Evolutionary conservation across 495 filamentous ascomycete species (phyloP).

Genomic region (Talaromyces trachyspermus): DNA sequence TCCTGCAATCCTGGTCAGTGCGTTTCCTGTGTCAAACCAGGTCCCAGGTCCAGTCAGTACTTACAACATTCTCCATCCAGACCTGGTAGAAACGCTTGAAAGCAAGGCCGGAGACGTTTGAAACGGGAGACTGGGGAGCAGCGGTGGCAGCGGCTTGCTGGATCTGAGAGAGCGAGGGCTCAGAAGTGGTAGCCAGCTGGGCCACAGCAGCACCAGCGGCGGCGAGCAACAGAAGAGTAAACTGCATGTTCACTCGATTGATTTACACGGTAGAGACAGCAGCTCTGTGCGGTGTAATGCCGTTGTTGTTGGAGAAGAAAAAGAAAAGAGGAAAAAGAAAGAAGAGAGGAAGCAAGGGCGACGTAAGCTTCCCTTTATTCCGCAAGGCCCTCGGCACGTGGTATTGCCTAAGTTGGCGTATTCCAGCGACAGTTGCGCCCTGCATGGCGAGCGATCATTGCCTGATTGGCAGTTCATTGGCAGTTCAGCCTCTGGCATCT

Average conservation of each 20-base stretch:
- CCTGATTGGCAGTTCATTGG: too few relatives aligned
- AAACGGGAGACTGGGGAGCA: slow-evolving; percentile 44
- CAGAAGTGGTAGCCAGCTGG: slow-evolving; percentile 20
- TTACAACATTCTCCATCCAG: slow-evolving; percentile 68
- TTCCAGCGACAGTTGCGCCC: too few relatives aligned
- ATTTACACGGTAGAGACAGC: too few relatives aligned
- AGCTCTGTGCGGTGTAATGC: too few relatives aligned
- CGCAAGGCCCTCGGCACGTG: too few relatives aligned
- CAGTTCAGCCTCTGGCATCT: too few relatives aligned
- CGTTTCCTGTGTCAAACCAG: too few relatives aligned
- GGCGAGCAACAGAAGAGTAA: slow-evolving; percentile 12
- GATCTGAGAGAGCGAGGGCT: slow-evolving; percentile 27
- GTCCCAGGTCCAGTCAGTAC: slow-evolving; percentile 28
- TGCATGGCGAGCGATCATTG: too few relatives aligned
- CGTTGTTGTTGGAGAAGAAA: too few relatives aligned
- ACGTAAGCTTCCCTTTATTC: too few relatives aligned
- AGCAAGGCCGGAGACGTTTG: slow-evolving; percentile 52
- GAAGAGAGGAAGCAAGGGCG: too few relatives aligned
- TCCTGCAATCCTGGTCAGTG: slow-evolving; percentile 41
- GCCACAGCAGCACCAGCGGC: slow-evolving; percentile 21
- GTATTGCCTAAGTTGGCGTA: too few relatives aligned
- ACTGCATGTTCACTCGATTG: slow-evolving; percentile 7
- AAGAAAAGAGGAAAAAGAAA: background rate
- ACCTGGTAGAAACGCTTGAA: slow-evolving; percentile 63
- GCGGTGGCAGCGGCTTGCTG: slow-evolving; percentile 23